These are phyloP conservation scores for Colletotrichum camelliae DNA, from an alignment of 2,329 filamentous ascomycete genomes.

Conservation along the genomic window DNA sequence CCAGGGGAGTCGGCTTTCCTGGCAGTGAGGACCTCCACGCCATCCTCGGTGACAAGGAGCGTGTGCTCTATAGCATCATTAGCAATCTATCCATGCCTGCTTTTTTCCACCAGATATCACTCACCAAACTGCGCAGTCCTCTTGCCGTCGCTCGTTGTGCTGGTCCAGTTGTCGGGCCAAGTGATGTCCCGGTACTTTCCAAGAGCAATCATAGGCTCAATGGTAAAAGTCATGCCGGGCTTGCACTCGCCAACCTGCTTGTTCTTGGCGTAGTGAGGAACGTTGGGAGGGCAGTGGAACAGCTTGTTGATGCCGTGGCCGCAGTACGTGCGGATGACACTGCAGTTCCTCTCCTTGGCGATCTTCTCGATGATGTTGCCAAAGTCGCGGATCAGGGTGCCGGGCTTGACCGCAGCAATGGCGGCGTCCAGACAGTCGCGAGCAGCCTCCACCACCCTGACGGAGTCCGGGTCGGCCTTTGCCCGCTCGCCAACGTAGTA, in stretches of 20 bases:
- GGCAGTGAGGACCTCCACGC: constrained; percentile 82
- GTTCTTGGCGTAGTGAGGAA: constrained; percentile 98
- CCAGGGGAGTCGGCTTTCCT: constrained; percentile 76
- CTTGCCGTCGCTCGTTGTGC: constrained; percentile 88
- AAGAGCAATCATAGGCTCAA: constrained; percentile 97
- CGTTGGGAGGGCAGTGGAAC: constrained; percentile 92
- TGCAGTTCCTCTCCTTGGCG: constrained; percentile 84
- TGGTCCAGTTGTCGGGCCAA: constrained; percentile 99
- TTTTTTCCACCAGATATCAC: constrained; percentile 44
- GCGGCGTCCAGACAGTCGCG: constrained; percentile 89
- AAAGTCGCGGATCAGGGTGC: constrained; percentile 89
- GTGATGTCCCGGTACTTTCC: constrained; percentile 92
- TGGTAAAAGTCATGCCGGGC: constrained; percentile 97
- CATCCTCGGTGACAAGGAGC: constrained; percentile 80
- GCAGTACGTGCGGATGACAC: constrained; percentile 94
- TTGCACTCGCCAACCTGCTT: constrained; percentile 95
- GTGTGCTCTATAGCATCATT: constrained; percentile 69
- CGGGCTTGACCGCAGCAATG: constrained; percentile 91
- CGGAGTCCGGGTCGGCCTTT: constrained; percentile 80
- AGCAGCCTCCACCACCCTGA: constrained; percentile 89
- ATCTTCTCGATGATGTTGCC: constrained; percentile 96
- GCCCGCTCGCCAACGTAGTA: constrained; percentile 96
- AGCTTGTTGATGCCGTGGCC: constrained; percentile 93
- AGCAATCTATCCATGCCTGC: constrained; percentile 13
- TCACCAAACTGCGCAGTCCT: constrained; percentile 90